Conservation (phyloP, 768 basidiomycete genomes). For the Boletus rufocinnamomeus region DNA sequence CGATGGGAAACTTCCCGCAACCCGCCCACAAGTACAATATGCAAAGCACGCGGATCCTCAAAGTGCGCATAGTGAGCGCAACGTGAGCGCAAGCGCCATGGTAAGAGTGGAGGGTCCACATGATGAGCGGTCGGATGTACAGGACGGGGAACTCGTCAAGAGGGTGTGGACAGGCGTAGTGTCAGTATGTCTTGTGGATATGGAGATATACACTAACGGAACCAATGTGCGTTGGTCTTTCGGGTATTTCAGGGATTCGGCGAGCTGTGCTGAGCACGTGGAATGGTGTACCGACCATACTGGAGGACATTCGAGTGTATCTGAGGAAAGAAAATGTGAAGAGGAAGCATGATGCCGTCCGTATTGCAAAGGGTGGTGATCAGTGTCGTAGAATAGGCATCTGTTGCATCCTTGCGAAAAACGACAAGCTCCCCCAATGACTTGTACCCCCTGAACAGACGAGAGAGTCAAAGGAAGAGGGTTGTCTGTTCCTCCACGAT, state of each 20-base stretch:
- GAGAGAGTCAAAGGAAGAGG: not conserved
- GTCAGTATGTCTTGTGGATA: conserved; percentile 14
- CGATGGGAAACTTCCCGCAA: conserved; percentile 25
- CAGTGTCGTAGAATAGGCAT: not conserved
- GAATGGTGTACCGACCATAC: conserved; percentile 16
- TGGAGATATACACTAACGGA: not conserved
- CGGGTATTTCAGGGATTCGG: conserved; percentile 30
- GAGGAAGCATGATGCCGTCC: conserved; percentile 27
- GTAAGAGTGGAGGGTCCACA: conserved; percentile 26
- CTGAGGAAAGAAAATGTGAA: conserved; percentile 25
- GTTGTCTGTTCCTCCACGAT: not conserved
- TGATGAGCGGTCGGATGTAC: conserved; percentile 21
- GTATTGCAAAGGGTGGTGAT: conserved; percentile 39
- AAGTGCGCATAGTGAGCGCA: conserved; percentile 25
- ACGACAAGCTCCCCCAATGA: not conserved
- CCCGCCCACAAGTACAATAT: conserved; percentile 24
- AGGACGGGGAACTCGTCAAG: conserved; percentile 16
- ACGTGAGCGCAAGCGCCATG: conserved; percentile 27
- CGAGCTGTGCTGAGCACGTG: conserved; percentile 25
- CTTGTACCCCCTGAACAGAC: not conserved
- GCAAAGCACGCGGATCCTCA: conserved; percentile 27
- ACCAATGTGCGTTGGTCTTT: not conserved
- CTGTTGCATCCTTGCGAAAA: not conserved
- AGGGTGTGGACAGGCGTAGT: conserved; percentile 30
- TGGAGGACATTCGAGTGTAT: conserved; percentile 25